Percentiles rank a stretch among this genome's conserved stretches.
These are phyloP conservation scores for Phyllosticta citriasiana DNA, from an alignment of 2,329 filamentous ascomycete genomes.

Conservation along the genomic window DNA sequence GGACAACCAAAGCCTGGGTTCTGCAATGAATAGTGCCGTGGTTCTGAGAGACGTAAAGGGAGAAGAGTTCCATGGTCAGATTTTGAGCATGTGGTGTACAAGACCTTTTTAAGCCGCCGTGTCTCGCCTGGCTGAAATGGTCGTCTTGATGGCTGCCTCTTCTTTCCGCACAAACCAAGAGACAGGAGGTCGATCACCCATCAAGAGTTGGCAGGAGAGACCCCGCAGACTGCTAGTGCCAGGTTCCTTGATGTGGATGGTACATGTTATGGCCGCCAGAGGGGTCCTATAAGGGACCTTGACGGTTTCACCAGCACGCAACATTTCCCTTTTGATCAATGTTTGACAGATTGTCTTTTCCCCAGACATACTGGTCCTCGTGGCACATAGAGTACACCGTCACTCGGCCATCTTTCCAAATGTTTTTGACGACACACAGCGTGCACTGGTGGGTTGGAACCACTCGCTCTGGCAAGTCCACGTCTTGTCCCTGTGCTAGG, in stretches of 20 bases:
- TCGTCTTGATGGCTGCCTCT: not conserved
- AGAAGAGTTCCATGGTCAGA: too few species aligned
- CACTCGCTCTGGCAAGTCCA: not conserved
- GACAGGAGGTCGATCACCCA: not conserved
- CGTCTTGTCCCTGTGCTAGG: not conserved
- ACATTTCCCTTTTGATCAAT: not conserved
- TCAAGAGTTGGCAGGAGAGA: not conserved
- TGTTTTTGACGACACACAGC: not conserved
- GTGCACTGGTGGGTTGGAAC: not conserved
- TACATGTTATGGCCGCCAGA: not conserved
- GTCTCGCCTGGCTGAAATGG: not conserved
- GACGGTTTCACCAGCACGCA: not conserved
- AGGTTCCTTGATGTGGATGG: not conserved
- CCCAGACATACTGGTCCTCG: not conserved
- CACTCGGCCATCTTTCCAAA: not conserved
- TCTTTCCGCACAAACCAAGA: not conserved
- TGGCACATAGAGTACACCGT: not conserved
- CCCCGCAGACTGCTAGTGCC: not conserved
- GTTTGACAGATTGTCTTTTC: not conserved
- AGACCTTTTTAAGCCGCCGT: not conserved
- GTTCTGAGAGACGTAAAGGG: too few species aligned
- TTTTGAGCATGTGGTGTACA: too few species aligned
- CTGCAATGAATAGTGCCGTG: too few species aligned
- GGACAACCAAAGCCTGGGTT: too few species aligned
- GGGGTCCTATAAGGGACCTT: not conserved